Conservation (phyloP, 2,329 filamentous ascomycete species). For the Penicillium rolfsii region DNA sequence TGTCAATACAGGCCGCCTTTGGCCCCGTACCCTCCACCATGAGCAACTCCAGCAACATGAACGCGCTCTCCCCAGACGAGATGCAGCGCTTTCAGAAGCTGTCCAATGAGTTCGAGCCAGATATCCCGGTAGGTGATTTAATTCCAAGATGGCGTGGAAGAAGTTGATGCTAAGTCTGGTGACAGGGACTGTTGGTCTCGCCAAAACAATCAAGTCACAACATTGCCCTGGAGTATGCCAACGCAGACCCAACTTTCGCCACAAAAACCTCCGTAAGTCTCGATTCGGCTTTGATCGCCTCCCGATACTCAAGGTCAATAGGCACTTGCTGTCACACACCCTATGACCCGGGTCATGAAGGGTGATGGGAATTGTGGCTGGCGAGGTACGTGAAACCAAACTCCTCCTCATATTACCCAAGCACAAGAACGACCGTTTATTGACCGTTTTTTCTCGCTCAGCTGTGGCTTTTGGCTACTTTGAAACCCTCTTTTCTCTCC, state of each 20-base stretch:
- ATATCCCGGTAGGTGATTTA: slow-evolving; percentile 55
- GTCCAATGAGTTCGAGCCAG: slow-evolving; percentile 63
- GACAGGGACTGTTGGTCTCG: slow-evolving; percentile 80
- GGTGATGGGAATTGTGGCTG: slow-evolving; percentile 97
- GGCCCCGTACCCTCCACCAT: slow-evolving; percentile 15
- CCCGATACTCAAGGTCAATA: slow-evolving; percentile 43
- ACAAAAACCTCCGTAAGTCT: slow-evolving; percentile 76
- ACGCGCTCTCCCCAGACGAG: slow-evolving; percentile 53
- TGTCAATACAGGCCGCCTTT: slow-evolving; percentile 29
- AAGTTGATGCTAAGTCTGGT: slow-evolving; percentile 1
- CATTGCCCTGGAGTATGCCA: slow-evolving; percentile 84
- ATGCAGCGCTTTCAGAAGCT: slow-evolving; percentile 65
- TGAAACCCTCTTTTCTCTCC: slow-evolving; percentile 74
- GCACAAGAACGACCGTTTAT: too few relatives aligned
- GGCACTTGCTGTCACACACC: slow-evolving; percentile 81
- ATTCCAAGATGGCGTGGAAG: not conserved
- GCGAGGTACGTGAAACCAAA: slow-evolving; percentile 69
- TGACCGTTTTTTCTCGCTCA: slow-evolving; percentile 43
- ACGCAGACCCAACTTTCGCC: slow-evolving; percentile 81
- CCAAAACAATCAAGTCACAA: slow-evolving; percentile 73
- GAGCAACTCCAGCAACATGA: slow-evolving; percentile 38
- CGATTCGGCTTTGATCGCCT: not conserved
- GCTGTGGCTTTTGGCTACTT: slow-evolving; percentile 93
- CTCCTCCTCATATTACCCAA: not conserved
- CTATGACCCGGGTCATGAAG: slow-evolving; percentile 82